These are phyloP conservation scores for Uronychia binucleata DNA, from an alignment of 73 alveolate species.

Conservation along the genomic window DNA sequence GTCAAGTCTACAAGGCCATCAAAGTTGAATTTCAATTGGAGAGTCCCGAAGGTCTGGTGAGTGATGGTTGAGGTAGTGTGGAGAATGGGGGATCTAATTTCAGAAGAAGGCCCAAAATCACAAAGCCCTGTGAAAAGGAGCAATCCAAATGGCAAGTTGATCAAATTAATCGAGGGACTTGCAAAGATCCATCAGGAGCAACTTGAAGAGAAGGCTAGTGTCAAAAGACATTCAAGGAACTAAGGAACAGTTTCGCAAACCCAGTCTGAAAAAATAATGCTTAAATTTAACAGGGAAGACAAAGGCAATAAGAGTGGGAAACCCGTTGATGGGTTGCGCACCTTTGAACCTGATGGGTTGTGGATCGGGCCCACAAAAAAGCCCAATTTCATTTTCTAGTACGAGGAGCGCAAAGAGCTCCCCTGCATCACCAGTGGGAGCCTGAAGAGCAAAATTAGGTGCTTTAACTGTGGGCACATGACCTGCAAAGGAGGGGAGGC, in stretches of 20 bases:
- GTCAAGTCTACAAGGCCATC: no score
- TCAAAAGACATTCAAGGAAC: neutral
- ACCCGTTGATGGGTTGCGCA: neutral
- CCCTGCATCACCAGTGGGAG: neutral
- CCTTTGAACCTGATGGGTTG: neutral
- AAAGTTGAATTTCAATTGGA: no score
- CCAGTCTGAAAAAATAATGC: neutral
- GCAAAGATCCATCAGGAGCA: neutral
- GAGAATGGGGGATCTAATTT: no score
- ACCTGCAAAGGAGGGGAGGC: neutral
- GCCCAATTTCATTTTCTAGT: no score
- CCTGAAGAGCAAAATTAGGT: neutral
- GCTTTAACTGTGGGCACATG: neutral
- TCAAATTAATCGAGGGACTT: neutral
- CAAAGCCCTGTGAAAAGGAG: no score
- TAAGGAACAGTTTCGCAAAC: neutral
- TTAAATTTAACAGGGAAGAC: neutral
- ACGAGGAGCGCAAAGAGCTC: neutral
- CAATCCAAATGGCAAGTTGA: neutral
- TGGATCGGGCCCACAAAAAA: neutral
- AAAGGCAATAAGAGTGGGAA: neutral
- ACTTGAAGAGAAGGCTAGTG: neutral
- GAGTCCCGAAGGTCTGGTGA: no score
- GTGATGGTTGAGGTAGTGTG: no score
- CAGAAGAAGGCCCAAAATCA: no score